Evolutionary conservation across 2,329 filamentous ascomycete species (phyloP).

Genomic region (Cladosporium sphaerospermum): DNA sequence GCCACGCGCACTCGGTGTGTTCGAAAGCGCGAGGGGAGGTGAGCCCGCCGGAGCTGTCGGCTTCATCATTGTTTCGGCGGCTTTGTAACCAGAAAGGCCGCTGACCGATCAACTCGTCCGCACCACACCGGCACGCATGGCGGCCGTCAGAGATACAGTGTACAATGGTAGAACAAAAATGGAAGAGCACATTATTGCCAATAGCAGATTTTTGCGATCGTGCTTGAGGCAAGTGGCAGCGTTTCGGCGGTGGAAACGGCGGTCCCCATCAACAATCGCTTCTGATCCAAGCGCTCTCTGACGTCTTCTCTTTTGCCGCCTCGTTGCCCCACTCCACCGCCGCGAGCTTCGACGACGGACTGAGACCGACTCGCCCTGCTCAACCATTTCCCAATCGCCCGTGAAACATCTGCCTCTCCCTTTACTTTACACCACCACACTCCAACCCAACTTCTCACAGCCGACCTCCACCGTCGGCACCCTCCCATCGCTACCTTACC

Average conservation of each 20-base stretch:
- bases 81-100: conserved; percentile 10
- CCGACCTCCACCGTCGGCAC: neutral
- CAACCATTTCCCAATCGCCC: conserved; percentile 6
- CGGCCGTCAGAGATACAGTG: too few relatives aligned
- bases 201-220: neutral
- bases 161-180: too few relatives aligned
- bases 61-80: conserved; percentile 12
- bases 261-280: neutral
- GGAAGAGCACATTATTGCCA: too few relatives aligned
- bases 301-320: neutral
- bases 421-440: neutral
- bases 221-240: neutral
- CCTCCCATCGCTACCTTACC: neutral
- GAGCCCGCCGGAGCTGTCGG: conserved; percentile 8
- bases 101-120: conserved; percentile 1
- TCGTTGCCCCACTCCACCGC: conserved; percentile 6
- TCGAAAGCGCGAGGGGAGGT: conserved; percentile 1
- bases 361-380: conserved; percentile 6
- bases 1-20: conserved; percentile 3
- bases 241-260: too few relatives aligned
- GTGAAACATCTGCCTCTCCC: conserved; percentile 7
- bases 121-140: too few relatives aligned
- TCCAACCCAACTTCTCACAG: neutral
- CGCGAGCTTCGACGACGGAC: conserved; percentile 9
- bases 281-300: conserved; percentile 7